Conservation (phyloP, 2,329 filamentous ascomycete species). For the Calonectria henricotiae region DNA sequence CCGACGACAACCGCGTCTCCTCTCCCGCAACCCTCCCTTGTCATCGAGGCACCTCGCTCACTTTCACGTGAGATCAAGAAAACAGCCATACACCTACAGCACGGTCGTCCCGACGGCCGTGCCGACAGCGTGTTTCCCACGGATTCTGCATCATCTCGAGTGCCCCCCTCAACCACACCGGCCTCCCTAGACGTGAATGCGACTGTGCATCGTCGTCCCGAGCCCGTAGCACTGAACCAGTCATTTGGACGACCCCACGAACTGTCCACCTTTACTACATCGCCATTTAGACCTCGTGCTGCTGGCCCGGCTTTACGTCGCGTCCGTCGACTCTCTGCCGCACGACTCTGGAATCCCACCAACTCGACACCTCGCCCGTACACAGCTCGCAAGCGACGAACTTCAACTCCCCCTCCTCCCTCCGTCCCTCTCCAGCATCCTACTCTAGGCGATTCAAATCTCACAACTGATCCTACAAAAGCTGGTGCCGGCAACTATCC, state of each 20-base stretch:
- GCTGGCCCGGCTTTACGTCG: conserved; percentile 52
- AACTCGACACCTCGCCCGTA: conserved; percentile 71
- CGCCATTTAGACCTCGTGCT: conserved; percentile 64
- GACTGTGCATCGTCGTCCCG: conserved; percentile 51
- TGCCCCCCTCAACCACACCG: conserved; percentile 45
- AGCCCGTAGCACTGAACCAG: conserved; percentile 50
- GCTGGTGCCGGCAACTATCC: conserved; percentile 66
- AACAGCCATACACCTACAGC: conserved; percentile 54
- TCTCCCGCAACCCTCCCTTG: conserved; percentile 37
- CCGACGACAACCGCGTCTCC: conserved; percentile 44
- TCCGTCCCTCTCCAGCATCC: conserved; percentile 67
- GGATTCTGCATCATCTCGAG: conserved; percentile 64
- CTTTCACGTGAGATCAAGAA: conserved; percentile 48
- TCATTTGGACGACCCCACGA: conserved; percentile 42
- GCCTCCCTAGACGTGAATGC: conserved; percentile 55
- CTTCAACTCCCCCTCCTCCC: conserved; percentile 70
- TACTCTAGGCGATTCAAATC: conserved; percentile 58
- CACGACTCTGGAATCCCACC: conserved; percentile 74
- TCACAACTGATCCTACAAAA: conserved; percentile 58
- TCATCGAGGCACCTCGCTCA: conserved; percentile 42
- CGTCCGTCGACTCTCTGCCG: conserved; percentile 62
- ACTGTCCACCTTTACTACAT: conserved; percentile 41
- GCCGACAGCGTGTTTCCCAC: conserved; percentile 63
- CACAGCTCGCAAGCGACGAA: conserved; percentile 62
- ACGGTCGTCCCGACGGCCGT: conserved; percentile 67